Conservation (phyloP, 352 stramenopile genomes). For the Globisporangium barbulae region DNA sequence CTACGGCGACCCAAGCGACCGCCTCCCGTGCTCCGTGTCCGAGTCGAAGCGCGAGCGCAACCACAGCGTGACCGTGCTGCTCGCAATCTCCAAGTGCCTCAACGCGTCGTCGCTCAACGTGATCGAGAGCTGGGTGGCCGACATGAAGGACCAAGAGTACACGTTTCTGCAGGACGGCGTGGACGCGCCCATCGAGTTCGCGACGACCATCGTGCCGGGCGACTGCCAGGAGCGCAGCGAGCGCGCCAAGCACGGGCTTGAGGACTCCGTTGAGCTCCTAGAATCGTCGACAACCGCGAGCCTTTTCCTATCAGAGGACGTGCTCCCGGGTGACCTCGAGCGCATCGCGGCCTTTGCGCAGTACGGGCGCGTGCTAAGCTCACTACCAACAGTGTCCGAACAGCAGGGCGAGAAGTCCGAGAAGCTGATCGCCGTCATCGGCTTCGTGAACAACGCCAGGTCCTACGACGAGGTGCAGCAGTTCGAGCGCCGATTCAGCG, state of each 20-base stretch:
- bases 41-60: conserved; percentile 16
- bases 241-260: conserved; percentile 15
- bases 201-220: conserved; percentile 26
- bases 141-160: conserved; percentile 17
- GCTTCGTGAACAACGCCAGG: conserved; percentile 20
- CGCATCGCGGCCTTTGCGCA: conserved; percentile 9
- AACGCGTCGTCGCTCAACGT: conserved; percentile 31
- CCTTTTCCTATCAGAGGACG: not conserved
- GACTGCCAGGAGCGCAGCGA: conserved; percentile 31
- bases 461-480: conserved; percentile 20
- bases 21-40: conserved; percentile 8
- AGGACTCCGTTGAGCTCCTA: conserved; percentile 7
- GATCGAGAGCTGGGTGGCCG: conserved; percentile 46
- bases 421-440: conserved; percentile 11
- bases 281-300: not conserved
- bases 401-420: conserved; percentile 1
- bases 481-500: conserved; percentile 17
- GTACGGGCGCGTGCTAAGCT: conserved; percentile 12
- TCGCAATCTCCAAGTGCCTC: conserved; percentile 69
- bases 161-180: conserved; percentile 12
- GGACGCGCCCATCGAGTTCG: conserved; percentile 9
- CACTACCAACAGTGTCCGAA: not conserved
- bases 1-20: conserved; percentile 12
- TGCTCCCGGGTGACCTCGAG: conserved; percentile 8
- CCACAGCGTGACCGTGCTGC: conserved; percentile 31